Evolutionary conservation across 2,329 filamentous ascomycete genomes (phyloP), one percentile per base, ranked within the genome.

Genomic region (Fusarium sublunatum): DNA sequence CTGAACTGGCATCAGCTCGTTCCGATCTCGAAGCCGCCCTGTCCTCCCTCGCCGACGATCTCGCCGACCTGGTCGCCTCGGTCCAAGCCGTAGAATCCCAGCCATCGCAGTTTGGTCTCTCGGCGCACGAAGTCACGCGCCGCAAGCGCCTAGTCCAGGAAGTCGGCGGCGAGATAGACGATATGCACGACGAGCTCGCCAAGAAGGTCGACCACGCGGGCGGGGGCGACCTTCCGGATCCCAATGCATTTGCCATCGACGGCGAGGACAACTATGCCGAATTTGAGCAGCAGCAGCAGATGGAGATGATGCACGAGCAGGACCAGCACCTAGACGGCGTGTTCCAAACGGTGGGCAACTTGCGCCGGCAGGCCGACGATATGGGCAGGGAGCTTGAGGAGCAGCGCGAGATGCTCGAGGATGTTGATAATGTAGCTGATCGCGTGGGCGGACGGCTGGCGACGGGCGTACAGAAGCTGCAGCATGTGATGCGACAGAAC

Each of bases 321-420:
- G 95, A 99, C 74, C 84, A 93, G 78, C 91, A 95, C 70, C 83
- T 99, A 2, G 94, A 98, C 74, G 91, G 91, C 13, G 94, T 99
- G 42, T 97, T 96, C 74, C 87, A 89, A 67, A 98, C 94, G 1
- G 95, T 99, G 24, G 94, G 93, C 3, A 97, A 93, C 74, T 78
- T 99, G 73, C 83, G 94, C 53, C 84, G 90, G 73, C 95, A 98
- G 82, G 96, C 95, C 2, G 89, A 96, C 77, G 91, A 93, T 69
- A 99, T 99, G 94, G 94, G 95, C 2, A 83, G 94, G 54, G 95
- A 99, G 80, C 82, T 99, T 41, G 96, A 97, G 78, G 95, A 99
- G 79, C 95, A 99, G 82, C 85, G 85, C 22, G 91, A 93, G 76
- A 90, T 98, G 85, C 82, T 99, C 54, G 89, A 95, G 63, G 88